These are phyloP conservation scores for Debaryomycetaceae sp. DNA, from an alignment of 1,139 yeast species.

Conservation along the genomic window DNA sequence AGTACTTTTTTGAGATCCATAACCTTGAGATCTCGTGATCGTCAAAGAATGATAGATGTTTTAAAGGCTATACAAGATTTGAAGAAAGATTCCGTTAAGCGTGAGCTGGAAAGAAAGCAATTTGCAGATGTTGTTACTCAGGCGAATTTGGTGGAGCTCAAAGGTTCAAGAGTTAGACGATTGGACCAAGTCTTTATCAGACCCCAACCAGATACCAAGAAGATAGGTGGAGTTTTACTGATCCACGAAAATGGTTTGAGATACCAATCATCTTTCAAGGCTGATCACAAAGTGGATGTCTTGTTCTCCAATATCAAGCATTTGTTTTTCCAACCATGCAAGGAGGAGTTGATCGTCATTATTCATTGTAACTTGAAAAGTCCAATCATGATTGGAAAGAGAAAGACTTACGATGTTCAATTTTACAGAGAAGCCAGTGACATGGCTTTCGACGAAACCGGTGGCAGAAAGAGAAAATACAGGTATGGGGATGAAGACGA, in stretches of 20 bases:
- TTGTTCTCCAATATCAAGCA: conserved; percentile 89
- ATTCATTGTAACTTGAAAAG: conserved; percentile 90
- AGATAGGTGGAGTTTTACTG: conserved; percentile 86
- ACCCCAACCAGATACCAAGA: conserved; percentile 95
- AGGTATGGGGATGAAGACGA: conserved; percentile 98
- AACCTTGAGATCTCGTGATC: conserved; percentile 85
- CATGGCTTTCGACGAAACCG: conserved; percentile 95
- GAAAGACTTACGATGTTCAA: conserved; percentile 92
- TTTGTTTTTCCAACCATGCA: conserved; percentile 92
- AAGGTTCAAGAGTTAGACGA: conserved; percentile 75
- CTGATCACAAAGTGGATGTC: conserved; percentile 85
- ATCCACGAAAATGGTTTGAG: conserved; percentile 96
- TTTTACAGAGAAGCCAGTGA: conserved; percentile 96
- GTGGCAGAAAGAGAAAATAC: conserved; percentile 85
- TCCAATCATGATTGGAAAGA: conserved; percentile 94
- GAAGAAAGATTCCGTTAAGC: conserved; percentile 86
- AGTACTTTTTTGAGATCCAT: conserved; percentile 84
- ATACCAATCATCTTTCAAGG: conserved; percentile 77
- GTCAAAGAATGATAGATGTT: conserved; percentile 88
- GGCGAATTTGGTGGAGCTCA: conserved; percentile 79
- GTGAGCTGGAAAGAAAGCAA: conserved; percentile 88
- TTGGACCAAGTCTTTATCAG: conserved; percentile 87
- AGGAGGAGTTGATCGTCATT: conserved; percentile 88
- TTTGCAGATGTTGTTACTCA: conserved; percentile 94
- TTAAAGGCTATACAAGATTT: conserved; percentile 87